Evolutionary conservation across 2,329 filamentous ascomycete genomes (phyloP), one percentile per base, ranked within the genome.

Genomic region (Sclerotiophoma versabilis): DNA sequence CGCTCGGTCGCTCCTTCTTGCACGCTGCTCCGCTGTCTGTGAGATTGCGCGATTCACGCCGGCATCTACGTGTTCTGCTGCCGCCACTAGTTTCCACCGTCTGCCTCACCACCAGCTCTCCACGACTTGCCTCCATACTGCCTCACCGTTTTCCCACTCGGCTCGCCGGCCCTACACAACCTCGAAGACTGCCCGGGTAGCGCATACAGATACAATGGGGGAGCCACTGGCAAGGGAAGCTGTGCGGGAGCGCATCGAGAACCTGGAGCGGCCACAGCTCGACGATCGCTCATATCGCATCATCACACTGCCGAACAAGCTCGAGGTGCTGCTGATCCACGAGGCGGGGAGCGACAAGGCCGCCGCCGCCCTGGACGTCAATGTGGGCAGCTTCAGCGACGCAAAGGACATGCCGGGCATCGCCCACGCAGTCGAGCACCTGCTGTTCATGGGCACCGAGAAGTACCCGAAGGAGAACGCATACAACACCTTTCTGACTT

Each of bases 401-500:
- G 87, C 90, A 62, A 85, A 89, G 62, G 90, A 92, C 66, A 92
- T 98, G 85, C 93, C 92, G 12, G 92, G 95, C 55, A 93, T 96
- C 85, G 93, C 93, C 46, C 95, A 98, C 79, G 93, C 92, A 6
- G 92, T 98, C 49, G 93, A 98, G 81, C 93, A 97, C 83, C 80
- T 97, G 61, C 80, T 99, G 20, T 99, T 99, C 80, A 98, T 99
- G 95, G 95, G 95, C 43, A 99, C 95, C 7, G 89, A 96, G 76
- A 99, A 98, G 82, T 99, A 95, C 70, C 95, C 95, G 0, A 61
- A 66, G 34, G 65, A 68, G 53, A 85, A 99, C 75, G 93, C 90
- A 62, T 99, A 99, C 80, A 92, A 91, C 69, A 89, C 93, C 72
- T 99, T 96, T 74, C 85, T 99, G 48, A 90, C 92, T 45, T 84